phyloP scores from a whole-genome alignment of 2,329 filamentous ascomycete species.

The Phyllosticta capitalensis region DNA sequence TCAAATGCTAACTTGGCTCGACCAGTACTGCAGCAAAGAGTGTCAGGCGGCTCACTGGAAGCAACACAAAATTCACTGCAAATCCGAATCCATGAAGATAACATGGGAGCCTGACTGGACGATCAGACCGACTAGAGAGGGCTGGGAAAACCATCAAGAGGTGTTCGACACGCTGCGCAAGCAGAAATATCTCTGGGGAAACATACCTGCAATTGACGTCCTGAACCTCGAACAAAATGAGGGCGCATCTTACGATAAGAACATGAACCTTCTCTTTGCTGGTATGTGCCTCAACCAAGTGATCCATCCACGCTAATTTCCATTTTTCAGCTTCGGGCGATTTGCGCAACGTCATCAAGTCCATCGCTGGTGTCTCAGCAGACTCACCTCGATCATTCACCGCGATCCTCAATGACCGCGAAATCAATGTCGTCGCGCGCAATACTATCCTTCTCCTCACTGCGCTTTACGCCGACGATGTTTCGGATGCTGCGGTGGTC shows the following conservation, averaged over 20 bases:
- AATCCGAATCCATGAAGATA: slow-evolving; percentile 18
- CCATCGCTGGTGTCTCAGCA: slow-evolving; percentile 26
- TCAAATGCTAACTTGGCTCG: background rate
- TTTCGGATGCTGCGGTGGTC: slow-evolving; percentile 18
- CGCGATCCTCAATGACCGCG: slow-evolving; percentile 32
- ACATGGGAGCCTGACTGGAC: slow-evolving; percentile 24
- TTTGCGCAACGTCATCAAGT: slow-evolving; percentile 34
- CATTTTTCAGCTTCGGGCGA: slow-evolving; percentile 35
- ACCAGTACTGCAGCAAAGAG: slow-evolving; percentile 25
- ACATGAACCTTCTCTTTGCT: slow-evolving; percentile 28
- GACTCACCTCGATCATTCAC: slow-evolving; percentile 18
- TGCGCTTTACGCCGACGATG: slow-evolving; percentile 15
- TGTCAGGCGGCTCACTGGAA: slow-evolving; percentile 25
- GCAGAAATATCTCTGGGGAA: slow-evolving; percentile 32
- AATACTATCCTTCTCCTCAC: slow-evolving; percentile 34
- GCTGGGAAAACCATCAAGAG: too few relatives aligned
- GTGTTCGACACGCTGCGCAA: slow-evolving; percentile 14
- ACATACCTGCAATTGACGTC: slow-evolving; percentile 33
- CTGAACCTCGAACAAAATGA: slow-evolving; percentile 22
- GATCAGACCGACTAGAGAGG: too few relatives aligned
- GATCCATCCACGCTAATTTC: background rate
- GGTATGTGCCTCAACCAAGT: slow-evolving; percentile 12
- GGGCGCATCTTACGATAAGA: slow-evolving; percentile 13
- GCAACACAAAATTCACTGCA: slow-evolving; percentile 24
- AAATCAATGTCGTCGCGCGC: slow-evolving; percentile 30